Evolutionary conservation across 2,329 filamentous ascomycete species (phyloP).

Genomic region (Fusarium sp.): DNA sequence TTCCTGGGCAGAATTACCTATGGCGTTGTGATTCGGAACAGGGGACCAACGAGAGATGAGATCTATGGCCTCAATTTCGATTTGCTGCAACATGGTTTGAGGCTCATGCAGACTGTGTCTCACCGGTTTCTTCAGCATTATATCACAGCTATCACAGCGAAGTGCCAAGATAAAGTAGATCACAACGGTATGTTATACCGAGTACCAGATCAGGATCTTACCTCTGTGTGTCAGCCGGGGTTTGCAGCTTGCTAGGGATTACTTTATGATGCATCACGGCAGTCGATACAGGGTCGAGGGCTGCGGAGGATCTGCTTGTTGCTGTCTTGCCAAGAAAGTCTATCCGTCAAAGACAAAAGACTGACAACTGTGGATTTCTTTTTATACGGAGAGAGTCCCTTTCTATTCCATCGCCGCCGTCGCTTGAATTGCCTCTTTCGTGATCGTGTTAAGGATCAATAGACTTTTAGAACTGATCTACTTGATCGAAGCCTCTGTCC

Average conservation of each 20-base stretch:
- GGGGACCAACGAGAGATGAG: neutral
- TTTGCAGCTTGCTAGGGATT: neutral
- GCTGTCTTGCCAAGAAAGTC: neutral
- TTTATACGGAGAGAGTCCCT: neutral
- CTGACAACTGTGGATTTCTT: neutral
- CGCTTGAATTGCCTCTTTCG: neutral
- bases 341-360: neutral
- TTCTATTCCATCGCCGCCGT: neutral
- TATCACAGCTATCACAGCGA: neutral
- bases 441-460: rapidly evolving
- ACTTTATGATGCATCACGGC: neutral
- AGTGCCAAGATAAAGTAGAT: neutral
- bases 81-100: neutral
- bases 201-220: neutral
- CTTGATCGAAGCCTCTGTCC: neutral
- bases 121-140: neutral
- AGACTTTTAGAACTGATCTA: neutral
- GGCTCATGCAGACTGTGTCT: neutral
- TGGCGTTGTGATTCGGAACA: neutral
- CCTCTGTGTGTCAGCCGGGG: neutral
- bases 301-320: neutral
- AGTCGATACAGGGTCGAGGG: neutral
- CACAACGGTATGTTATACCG: too few relatives aligned
- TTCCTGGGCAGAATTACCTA: neutral
- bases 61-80: neutral